Percentiles rank a stretch among this genome's conserved stretches.
phyloP scores from a whole-genome alignment of 371 early-diverging fungal genomes.

The Rhizopus arrhizus region DNA sequence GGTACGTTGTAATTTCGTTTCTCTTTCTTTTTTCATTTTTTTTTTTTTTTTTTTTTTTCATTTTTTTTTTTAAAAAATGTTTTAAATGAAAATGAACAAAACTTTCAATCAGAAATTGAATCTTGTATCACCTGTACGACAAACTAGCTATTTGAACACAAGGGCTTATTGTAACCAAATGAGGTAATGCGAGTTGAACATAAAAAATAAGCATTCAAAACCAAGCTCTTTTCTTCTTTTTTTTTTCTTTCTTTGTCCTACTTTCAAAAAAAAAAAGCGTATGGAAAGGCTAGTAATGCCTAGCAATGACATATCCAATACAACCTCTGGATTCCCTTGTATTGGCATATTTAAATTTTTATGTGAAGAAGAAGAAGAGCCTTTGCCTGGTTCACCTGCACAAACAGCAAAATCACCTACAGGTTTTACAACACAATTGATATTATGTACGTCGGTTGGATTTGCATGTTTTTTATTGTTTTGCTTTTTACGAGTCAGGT shows the following conservation, averaged over 20 bases:
- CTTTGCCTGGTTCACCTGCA: conserved; percentile 47
- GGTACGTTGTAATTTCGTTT: too few relatives aligned
- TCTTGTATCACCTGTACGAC: too few relatives aligned
- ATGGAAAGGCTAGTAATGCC: not conserved
- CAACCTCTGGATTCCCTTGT: conserved; percentile 24
- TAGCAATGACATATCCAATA: not conserved
- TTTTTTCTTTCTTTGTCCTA: conserved; percentile 1
- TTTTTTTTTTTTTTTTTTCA: too few relatives aligned
- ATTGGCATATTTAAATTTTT: conserved; percentile 26
- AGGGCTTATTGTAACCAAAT: too few relatives aligned
- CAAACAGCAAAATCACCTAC: conserved; percentile 48
- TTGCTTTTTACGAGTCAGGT: conserved; percentile 48
- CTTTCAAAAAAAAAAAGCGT: not conserved
- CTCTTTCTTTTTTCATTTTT: too few relatives aligned
- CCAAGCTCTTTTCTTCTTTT: not conserved
- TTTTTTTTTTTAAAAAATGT: too few relatives aligned
- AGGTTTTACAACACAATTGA: conserved; percentile 48
- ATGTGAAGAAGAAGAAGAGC: conserved; percentile 39
- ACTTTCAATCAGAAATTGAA: too few relatives aligned
- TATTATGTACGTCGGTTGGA: conserved; percentile 49
- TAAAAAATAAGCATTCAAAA: not conserved
- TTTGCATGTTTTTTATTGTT: conserved; percentile 45
- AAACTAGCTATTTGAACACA: too few relatives aligned
- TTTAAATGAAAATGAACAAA: too few relatives aligned
- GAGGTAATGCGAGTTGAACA: not conserved